A percentile compares a stretch with the other conserved stretches of the same genome.
Evolutionary conservation across 2,329 filamentous ascomycete genomes (phyloP).

Genomic region (Sordariomycetes sp.): DNA sequence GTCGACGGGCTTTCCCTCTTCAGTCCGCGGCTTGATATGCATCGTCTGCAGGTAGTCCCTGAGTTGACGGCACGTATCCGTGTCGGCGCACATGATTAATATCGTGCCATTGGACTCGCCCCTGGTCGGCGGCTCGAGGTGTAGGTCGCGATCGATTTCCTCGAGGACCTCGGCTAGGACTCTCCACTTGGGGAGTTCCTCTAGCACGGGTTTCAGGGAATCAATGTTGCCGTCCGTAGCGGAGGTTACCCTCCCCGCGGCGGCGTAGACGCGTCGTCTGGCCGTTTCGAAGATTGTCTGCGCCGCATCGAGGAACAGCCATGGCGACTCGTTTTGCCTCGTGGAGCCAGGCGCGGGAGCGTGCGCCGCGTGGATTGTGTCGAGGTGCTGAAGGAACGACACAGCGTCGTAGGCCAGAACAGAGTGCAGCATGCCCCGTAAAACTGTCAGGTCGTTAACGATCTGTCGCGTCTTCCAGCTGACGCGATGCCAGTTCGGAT

Average conservation of each 20-base stretch:
- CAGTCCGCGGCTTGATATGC: conserved; percentile 50
- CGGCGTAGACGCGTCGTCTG: conserved; percentile 73
- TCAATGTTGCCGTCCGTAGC: conserved; percentile 31
- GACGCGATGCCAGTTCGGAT: conserved; percentile 94
- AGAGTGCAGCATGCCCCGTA: conserved; percentile 70
- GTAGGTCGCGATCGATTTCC: conserved; percentile 84
- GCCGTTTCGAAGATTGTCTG: conserved; percentile 89
- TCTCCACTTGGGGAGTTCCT: conserved; percentile 91
- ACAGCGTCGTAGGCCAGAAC: conserved; percentile 82
- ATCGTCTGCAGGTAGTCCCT: conserved; percentile 87
- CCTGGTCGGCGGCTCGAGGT: conserved; percentile 62
- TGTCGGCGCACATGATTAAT: conserved; percentile 88
- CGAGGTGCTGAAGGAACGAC: conserved; percentile 81
- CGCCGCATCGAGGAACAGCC: conserved; percentile 90
- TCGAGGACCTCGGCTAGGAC: conserved; percentile 80
- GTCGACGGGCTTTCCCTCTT: conserved; percentile 18
- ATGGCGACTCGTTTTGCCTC: conserved; percentile 80
- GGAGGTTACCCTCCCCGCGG: conserved; percentile 20
- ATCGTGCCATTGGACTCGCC: conserved; percentile 88
- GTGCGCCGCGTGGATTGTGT: conserved; percentile 86
- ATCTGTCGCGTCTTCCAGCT: conserved; percentile 94
- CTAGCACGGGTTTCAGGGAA: conserved; percentile 66
- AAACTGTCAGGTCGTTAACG: conserved; percentile 72
- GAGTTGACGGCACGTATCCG: conserved; percentile 73
- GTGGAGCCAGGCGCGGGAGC: conserved; percentile 79